These are phyloP conservation scores for Tylopilus sp. DNA, from an alignment of 1,284 basidiomycete species.

Conservation along the genomic window DNA sequence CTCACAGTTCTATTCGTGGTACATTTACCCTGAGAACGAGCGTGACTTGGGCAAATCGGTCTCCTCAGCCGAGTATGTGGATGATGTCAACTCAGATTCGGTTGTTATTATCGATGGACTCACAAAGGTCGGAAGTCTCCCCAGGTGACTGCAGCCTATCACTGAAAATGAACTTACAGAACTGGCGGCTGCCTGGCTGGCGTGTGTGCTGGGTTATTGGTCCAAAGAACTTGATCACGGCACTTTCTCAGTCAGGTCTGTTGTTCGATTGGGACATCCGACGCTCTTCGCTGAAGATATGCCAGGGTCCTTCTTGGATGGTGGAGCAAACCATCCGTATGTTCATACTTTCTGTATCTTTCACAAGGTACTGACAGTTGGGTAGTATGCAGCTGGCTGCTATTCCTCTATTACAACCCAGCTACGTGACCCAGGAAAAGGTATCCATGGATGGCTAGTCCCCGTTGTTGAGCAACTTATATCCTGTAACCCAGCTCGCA, in stretches of 20 bases:
- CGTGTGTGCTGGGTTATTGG: slow-evolving; percentile 95
- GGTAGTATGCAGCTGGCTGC: slow-evolving; percentile 81
- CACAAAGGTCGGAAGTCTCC: slow-evolving; percentile 65
- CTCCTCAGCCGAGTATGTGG: slow-evolving; percentile 80
- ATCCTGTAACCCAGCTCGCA: slow-evolving; percentile 48
- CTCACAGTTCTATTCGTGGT: slow-evolving; percentile 84
- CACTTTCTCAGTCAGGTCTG: slow-evolving; percentile 78
- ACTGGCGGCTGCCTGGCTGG: slow-evolving; percentile 91
- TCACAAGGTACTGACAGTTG: neutral
- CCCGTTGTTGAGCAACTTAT: neutral
- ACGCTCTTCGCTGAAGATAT: slow-evolving; percentile 11
- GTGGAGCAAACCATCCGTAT: slow-evolving; percentile 85
- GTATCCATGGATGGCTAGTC: slow-evolving; percentile 28
- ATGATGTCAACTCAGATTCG: slow-evolving; percentile 82
- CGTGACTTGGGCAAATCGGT: slow-evolving; percentile 75
- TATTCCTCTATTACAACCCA: slow-evolving; percentile 74
- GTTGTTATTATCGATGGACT: slow-evolving; percentile 88
- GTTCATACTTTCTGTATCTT: slow-evolving; percentile 26
- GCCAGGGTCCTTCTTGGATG: slow-evolving; percentile 80
- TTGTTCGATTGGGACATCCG: slow-evolving; percentile 10
- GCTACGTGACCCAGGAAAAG: slow-evolving; percentile 70
- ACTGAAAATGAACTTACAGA: slow-evolving; percentile 43
- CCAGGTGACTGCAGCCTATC: neutral
- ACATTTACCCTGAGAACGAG: slow-evolving; percentile 81
- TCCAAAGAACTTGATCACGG: slow-evolving; percentile 84